Evolutionary conservation across 768 basidiomycete genomes (phyloP), one percentile per base, ranked within the genome.

Genomic region (Suillus luteus): DNA sequence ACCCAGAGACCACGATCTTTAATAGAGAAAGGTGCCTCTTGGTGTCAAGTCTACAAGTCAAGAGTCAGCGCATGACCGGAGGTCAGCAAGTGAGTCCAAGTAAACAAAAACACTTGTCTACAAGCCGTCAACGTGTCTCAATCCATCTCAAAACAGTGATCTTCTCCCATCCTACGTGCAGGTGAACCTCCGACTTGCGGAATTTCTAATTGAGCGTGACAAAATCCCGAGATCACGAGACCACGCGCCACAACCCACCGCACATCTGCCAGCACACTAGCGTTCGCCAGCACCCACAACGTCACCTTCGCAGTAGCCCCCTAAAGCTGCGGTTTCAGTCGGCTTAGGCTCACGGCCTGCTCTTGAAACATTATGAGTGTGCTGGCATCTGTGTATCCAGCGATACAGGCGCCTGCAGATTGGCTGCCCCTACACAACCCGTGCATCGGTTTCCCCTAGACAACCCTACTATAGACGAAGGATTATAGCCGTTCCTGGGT

Each of bases 81-180:
- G 59, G 59, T 48, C 38, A 62, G 63, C 52, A 43, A 64, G 62
- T 6, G 5, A 11, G 35, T 41, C 2, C 6, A 4, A 33, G 33
- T 15, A n/a, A 0, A 24, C 33, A 43, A 5, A 51, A 15, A 22
- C 33, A 86, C 91, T 80, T 71, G 89, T 93, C 95, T 61, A 98
- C 95, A 70, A 97, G 85, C 62, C 95, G 91, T 95, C 95, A 97
- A 80, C 96, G 96, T 80, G 96, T 97, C 79, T 98, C 96, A 68
- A 99, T 97, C 68, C 96, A 84, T 64, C 96, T 83, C 37, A 91
- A 94, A 49, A 99, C 77, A 2, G 96, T 96, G 41, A 99, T 96
- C 83, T 99, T 99, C 80, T 99, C 97, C 12, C 94, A 95, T 43
- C 97, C 85, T 96, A 75, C 97, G 98, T 10, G 95, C 95, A 0